Evolutionary conservation across 441 rosid genomes (phyloP).

Genomic region (Corymbia citriodora): DNA sequence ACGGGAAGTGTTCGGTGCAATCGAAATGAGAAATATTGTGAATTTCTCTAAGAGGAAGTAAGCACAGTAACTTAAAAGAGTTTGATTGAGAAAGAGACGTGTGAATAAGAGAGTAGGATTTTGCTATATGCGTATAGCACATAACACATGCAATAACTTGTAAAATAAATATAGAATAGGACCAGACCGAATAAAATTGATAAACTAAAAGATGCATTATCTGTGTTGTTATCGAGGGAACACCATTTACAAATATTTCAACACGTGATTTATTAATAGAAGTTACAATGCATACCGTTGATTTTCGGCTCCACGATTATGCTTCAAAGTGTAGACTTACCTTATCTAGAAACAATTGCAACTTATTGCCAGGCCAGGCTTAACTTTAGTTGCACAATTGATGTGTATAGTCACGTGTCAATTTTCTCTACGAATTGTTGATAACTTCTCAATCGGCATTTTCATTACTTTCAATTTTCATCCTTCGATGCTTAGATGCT

Average conservation of each 20-base stretch:
- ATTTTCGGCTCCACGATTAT: neutral
- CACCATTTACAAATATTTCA: neutral
- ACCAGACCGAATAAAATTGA: no score
- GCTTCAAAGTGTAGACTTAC: neutral
- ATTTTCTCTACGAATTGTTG: neutral
- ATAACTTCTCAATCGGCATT: neutral
- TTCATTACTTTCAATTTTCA: accelerated
- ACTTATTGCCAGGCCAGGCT: neutral
- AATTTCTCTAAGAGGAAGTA: neutral
- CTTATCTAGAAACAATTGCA: neutral
- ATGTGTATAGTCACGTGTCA: neutral
- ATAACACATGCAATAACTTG: accelerated
- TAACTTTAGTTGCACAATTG: neutral
- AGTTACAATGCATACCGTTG: neutral
- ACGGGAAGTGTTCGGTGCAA: neutral
- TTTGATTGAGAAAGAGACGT: neutral
- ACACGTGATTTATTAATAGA: neutral
- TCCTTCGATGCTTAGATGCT: neutral
- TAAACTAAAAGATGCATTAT: neutral
- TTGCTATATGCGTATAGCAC: accelerated
- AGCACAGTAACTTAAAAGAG: neutral
- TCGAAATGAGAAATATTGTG: neutral
- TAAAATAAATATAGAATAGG: no score
- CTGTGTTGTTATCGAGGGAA: accelerated
- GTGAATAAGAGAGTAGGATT: neutral